A percentile compares a stretch with the other conserved stretches of the same genome.
Evolutionary conservation across 1,284 basidiomycete genomes (phyloP).

Genomic region (Vanrija sp.): DNA sequence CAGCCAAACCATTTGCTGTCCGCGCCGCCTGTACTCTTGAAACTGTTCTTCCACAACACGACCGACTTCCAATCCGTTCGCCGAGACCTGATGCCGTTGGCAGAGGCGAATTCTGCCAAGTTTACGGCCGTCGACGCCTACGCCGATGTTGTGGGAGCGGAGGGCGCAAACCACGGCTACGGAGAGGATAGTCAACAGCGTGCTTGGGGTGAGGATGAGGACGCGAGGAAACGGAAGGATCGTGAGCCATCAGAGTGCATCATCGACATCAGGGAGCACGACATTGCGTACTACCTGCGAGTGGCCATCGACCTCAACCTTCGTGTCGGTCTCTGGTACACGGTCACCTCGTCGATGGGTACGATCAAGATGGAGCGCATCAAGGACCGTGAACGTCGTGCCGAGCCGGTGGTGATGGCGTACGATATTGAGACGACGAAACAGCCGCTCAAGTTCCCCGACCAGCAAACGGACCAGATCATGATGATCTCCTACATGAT

Average conservation of each 20-base stretch:
- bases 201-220: slow-evolving; percentile 58
- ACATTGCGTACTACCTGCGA: slow-evolving; percentile 95
- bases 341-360: slow-evolving; percentile 76
- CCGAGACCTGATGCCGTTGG: slow-evolving; percentile 84
- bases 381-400: slow-evolving; percentile 88
- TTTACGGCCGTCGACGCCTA: slow-evolving; percentile 95
- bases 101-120: slow-evolving; percentile 85
- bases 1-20: slow-evolving; percentile 93
- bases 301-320: slow-evolving; percentile 97
- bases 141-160: slow-evolving; percentile 89
- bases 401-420: slow-evolving; percentile 98
- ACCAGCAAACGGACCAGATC: slow-evolving; percentile 91
- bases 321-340: slow-evolving; percentile 96
- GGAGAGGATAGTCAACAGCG: slow-evolving; percentile 50
- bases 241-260: slow-evolving; percentile 84
- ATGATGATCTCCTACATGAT: slow-evolving; percentile 92
- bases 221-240: slow-evolving; percentile 54
- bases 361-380: slow-evolving; percentile 72
- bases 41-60: slow-evolving; percentile 88
- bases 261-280: slow-evolving; percentile 92
- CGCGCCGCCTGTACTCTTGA: slow-evolving; percentile 79
- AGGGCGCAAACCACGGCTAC: slow-evolving; percentile 56
- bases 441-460: slow-evolving; percentile 96
- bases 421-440: slow-evolving; percentile 99
- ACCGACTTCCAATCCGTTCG: slow-evolving; percentile 84